Evolutionary conservation across 2,329 filamentous ascomycete genomes (phyloP), one percentile per base, ranked within the genome.

Genomic region (Microdochium paspali): DNA sequence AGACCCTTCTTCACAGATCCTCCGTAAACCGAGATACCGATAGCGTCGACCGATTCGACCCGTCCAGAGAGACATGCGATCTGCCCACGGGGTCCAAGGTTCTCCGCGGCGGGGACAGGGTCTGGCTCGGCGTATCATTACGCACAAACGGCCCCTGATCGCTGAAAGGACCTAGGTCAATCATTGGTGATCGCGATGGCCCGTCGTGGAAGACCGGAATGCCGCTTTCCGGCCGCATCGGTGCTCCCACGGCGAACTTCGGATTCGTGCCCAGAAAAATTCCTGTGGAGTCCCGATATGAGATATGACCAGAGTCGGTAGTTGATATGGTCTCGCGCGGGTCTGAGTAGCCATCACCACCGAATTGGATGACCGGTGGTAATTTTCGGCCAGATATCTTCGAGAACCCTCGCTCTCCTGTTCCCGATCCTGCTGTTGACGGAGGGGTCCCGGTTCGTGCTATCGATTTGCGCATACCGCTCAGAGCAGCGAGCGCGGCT

Each of bases 311-410:
- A 1, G 77, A 77, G 44, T 66, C 65, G 28, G 67, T 70, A 54
- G 74, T 80, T 55, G 72, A 62, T 44, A 68, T 60, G 45, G 61
- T 68, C 39, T 58, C 61, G 47, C 61, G 67, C 55, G 57, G 66
- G 56, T 79, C 78, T 20, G 72, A 71, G 61, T 80, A 84, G 1
- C 81, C 81, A 57, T 84, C 80, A 5, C 80, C 81, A 13, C 81
- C 80, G 44, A 69, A 70, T 49, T 79, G 71, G 31, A 85, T 63
- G 10, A 84, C 80, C 2, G 82, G 80, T 3, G 78, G 76, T 48
- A 85, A 61, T 56, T 84, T 85, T 56, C 74, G 74, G 51, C 82
- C 82, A 5, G 81, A 82, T 2, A 85, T 75, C 25, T 80, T 76
- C 51, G 82, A 77, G 59, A 85, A 85, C 1, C 80, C 77, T 50